A percentile compares a stretch with the other conserved stretches of the same genome.
These are phyloP conservation scores for Dendryphion nanum DNA, from an alignment of 2,329 filamentous ascomycete species.

Conservation along the genomic window DNA sequence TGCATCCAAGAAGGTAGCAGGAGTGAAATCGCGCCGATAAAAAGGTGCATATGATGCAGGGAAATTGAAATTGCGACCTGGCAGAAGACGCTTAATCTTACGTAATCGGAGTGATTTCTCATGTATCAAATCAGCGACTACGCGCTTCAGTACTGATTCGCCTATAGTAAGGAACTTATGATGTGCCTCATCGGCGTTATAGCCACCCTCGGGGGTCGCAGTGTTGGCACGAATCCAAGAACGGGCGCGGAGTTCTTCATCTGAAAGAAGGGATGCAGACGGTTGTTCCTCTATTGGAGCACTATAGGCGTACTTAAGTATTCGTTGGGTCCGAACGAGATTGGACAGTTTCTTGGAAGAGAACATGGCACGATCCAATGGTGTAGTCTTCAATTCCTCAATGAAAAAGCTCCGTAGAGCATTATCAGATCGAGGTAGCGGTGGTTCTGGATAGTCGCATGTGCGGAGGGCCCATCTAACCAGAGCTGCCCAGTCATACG, in stretches of 20 bases:
- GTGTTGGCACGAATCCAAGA: slow-evolving; percentile 49
- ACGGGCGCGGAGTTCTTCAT: slow-evolving; percentile 26
- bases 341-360: slow-evolving; percentile 22
- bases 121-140: slow-evolving; percentile 56
- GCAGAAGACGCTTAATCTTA: slow-evolving; percentile 55
- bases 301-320: slow-evolving; percentile 22
- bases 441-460: slow-evolving; percentile 24
- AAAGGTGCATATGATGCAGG: slow-evolving; percentile 58
- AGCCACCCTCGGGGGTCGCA: slow-evolving; percentile 41
- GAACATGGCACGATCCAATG: slow-evolving; percentile 26
- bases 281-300: slow-evolving; percentile 20
- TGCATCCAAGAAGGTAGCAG: slow-evolving; percentile 49
- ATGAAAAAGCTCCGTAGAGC: slow-evolving; percentile 21
- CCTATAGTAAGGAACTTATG: slow-evolving; percentile 39
- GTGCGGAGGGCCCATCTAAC: slow-evolving; percentile 65
- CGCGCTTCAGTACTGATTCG: slow-evolving; percentile 38
- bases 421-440: slow-evolving; percentile 19
- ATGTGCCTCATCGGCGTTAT: slow-evolving; percentile 40
- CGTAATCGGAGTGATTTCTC: slow-evolving; percentile 58
- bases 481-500: slow-evolving; percentile 67
- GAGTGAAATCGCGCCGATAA: slow-evolving; percentile 55
- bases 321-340: slow-evolving; percentile 21
- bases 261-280: slow-evolving; percentile 2
- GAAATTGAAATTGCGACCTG: slow-evolving; percentile 63
- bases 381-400: slow-evolving; percentile 26